A percentile compares a stretch with the other conserved stretches of the same genome.
Conservation (phyloP, 768 basidiomycete species). For the Sarcomyxa edulis region DNA sequence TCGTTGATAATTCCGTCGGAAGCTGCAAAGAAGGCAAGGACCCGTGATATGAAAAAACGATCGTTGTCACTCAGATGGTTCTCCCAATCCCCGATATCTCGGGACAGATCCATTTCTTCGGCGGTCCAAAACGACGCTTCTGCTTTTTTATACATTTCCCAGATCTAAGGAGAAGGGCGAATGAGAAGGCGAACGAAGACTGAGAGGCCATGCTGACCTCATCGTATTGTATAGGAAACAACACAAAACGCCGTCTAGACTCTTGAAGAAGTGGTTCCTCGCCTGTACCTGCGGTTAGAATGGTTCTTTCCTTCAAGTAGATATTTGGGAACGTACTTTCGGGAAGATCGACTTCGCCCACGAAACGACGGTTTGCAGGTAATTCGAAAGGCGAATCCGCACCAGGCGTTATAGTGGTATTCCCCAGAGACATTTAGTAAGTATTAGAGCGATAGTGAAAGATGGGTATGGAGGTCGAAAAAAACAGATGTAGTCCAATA, state of each 20-base stretch:
- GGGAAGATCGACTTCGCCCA: conserved; percentile 52
- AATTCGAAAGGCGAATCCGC: too few species aligned
- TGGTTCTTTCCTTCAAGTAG: too few species aligned
- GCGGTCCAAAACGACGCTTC: conserved; percentile 94
- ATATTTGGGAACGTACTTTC: conserved; percentile 28
- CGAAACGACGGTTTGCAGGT: too few species aligned
- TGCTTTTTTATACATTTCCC: conserved; percentile 94
- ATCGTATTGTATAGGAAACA: conserved; percentile 91
- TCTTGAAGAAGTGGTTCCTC: conserved; percentile 81
- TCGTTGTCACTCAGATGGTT: conserved; percentile 76
- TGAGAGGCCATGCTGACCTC: conserved; percentile 48
- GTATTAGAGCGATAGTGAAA: too few species aligned
- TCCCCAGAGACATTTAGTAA: too few species aligned
- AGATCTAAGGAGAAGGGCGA: conserved; percentile 65
- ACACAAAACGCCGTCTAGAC: conserved; percentile 76
- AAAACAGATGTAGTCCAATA: too few species aligned
- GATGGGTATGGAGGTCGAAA: too few species aligned
- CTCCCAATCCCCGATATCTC: conserved; percentile 84
- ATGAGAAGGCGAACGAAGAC: background rate
- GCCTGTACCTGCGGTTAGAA: conserved; percentile 25
- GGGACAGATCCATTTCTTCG: conserved; percentile 86
- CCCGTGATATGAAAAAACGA: conserved; percentile 85
- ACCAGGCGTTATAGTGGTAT: too few species aligned
- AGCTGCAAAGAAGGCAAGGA: conserved; percentile 95
- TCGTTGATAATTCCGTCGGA: conserved; percentile 97